Percentiles rank a stretch among this genome's conserved stretches.
Conservation (phyloP, 179 eudicot species). For the Silene vulgaris region DNA sequence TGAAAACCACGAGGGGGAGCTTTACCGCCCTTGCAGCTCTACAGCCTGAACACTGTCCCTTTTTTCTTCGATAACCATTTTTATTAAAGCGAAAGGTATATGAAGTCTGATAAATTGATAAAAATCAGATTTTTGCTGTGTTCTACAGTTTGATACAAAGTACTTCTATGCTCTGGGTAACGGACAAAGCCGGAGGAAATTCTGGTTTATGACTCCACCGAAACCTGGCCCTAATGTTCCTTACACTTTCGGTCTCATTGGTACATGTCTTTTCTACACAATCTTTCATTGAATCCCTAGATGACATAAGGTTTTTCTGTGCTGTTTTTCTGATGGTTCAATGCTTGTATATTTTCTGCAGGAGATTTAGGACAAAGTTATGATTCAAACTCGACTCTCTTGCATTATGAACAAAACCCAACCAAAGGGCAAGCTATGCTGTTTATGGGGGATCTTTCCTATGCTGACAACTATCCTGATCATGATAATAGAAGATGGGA, state of each 20-base stretch:
- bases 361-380: constrained; percentile 38
- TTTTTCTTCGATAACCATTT: too few relatives aligned
- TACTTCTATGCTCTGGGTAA: constrained; percentile 37
- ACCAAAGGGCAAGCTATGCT: constrained; percentile 32
- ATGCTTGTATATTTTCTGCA: constrained; percentile 15
- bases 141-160: constrained; percentile 34
- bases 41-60: too few relatives aligned
- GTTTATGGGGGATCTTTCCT: constrained; percentile 37
- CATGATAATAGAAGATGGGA: constrained; percentile 59
- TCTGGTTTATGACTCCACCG: constrained; percentile 46
- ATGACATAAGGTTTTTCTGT: too few relatives aligned
- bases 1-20: too few relatives aligned
- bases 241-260: constrained; percentile 35
- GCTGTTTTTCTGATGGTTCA: too few relatives aligned
- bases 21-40: too few relatives aligned
- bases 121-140: constrained; percentile 1
- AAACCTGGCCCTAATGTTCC: constrained; percentile 33
- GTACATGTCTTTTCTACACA: constrained; percentile 8
- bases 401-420: constrained; percentile 34
- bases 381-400: constrained; percentile 33
- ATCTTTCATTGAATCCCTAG: too few relatives aligned
- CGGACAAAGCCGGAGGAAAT: constrained; percentile 32
- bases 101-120: background rate
- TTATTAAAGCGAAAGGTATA: too few relatives aligned
- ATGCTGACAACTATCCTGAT: constrained; percentile 29